Base-by-base conservation (phyloP, 805 yeast genomes). In the Priceomyces fermenticarens region DNA sequence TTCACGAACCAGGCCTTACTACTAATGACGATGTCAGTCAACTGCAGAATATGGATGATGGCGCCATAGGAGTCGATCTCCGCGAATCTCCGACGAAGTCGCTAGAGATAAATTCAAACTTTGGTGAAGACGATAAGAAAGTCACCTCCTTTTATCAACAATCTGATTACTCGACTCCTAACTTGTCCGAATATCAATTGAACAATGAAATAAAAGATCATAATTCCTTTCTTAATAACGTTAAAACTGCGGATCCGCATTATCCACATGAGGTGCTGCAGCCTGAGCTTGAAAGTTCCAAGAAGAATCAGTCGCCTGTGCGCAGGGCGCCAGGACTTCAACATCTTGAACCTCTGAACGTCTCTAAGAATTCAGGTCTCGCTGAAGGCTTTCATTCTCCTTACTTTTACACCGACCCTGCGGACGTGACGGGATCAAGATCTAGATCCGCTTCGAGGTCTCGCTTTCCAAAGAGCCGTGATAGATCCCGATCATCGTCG, bases 161-260 rank as follows among this genome's bases (percentile, higher is more conserved):
- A 15, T 51, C 51, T 13, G 57, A 54, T 40, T 70, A 62, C 50
- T 67, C 73, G 8, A 65, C 70, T 12, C 75, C 75, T 14, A 70
- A 70, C 48, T 54, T 70, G 31, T 67, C 73, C 1, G 74, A 70
- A 48, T 70, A 65, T 47, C 75, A 70, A 52, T 55, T 70, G 41
- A 67, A 62, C 16, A 52, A 70, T 47, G 65, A 66, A 38, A 69
- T 70, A 49, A 49, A 54, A 16, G 59, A 58, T 42, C 74, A 68
- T 43, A 43, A 55, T 20, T 66, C 65, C 36, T 57, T 70, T 34
- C 53, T 70, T 43, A 50, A 56, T 33, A 58, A 59, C 10, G 60
- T 70, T 37, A 53, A 63, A 50, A 61, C 70, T 4, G 52, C 60
- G 40, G 74, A 70, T 48, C 65, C 58, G 35, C 58, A 62, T 33